Evolutionary conservation across 805 yeast genomes (phyloP).

Genomic region (Saccharomycopsis sp.): DNA sequence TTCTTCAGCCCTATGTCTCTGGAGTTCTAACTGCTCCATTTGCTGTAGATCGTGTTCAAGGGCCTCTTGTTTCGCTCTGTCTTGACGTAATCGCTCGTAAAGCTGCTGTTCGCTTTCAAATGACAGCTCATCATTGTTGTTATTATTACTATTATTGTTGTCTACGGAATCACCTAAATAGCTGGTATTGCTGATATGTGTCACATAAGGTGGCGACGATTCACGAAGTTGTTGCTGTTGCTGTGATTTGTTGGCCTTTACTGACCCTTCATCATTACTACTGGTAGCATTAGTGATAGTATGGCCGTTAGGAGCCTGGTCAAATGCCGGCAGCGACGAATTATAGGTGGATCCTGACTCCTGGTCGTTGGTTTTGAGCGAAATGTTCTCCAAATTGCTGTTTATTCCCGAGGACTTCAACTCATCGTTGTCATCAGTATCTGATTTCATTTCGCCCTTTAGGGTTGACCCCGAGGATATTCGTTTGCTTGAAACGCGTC

Average conservation of each 20-base stretch:
- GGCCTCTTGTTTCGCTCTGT: constrained; percentile 15
- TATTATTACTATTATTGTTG: neutral
- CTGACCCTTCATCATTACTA: neutral
- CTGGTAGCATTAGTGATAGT: neutral
- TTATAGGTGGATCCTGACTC: neutral
- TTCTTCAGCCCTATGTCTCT: constrained; percentile 3
- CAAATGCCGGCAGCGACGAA: neutral
- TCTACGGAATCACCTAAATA: no score
- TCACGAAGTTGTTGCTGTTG: neutral
- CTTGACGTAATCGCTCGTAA: constrained; percentile 15
- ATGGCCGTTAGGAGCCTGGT: neutral
- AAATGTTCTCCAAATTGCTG: neutral
- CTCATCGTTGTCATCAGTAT: neutral
- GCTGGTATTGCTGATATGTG: no score
- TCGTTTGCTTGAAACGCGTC: constrained; percentile 13
- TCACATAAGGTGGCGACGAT: no score
- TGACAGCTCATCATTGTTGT: neutral
- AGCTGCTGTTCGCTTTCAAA: constrained; percentile 6
- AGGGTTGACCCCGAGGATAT: neutral
- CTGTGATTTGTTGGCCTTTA: neutral
- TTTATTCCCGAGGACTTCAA: neutral
- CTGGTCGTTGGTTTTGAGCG: neutral
- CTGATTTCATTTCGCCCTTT: neutral
- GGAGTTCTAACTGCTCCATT: neutral
- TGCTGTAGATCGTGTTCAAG: constrained; percentile 6